phyloP scores from a whole-genome alignment of 2,329 filamentous ascomycete species.

The Xylariaceae sp. region DNA sequence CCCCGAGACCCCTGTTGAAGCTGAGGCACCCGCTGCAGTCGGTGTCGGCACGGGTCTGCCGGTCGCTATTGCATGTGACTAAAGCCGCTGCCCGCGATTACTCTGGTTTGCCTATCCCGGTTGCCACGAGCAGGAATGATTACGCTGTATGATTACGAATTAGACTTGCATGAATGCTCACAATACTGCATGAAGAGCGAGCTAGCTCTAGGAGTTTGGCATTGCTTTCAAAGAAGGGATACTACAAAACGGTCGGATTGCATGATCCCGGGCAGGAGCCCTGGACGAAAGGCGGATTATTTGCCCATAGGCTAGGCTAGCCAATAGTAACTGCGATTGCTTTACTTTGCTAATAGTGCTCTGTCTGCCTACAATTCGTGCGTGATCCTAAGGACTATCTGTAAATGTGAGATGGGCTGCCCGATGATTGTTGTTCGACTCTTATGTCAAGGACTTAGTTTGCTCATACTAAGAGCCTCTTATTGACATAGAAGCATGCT shows the following conservation, averaged over 20 bases:
- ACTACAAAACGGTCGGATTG: slow-evolving; percentile 22
- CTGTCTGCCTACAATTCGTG: background rate
- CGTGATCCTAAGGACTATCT: background rate
- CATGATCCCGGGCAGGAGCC: slow-evolving; percentile 16
- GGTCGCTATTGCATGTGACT: slow-evolving; percentile 18
- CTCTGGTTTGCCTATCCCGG: background rate
- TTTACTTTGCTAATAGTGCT: background rate
- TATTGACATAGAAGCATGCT: too few relatives aligned
- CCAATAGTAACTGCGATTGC: slow-evolving; percentile 5
- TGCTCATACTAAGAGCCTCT: too few relatives aligned
- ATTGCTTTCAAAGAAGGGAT: slow-evolving; percentile 23
- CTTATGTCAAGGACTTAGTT: too few relatives aligned
- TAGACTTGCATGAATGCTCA: slow-evolving; percentile 27
- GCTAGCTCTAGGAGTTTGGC: slow-evolving; percentile 22
- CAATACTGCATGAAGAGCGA: slow-evolving; percentile 20
- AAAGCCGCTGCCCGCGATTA: background rate
- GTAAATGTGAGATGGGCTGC: background rate
- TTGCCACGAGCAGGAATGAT: background rate
- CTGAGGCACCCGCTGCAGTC: slow-evolving; percentile 25
- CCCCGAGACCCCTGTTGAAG: slow-evolving; percentile 33
- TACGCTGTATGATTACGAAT: slow-evolving; percentile 25
- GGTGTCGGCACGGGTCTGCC: slow-evolving; percentile 14
- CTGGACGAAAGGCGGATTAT: background rate
- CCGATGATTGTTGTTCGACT: too few relatives aligned
- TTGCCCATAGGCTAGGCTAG: background rate